A percentile compares a stretch with the other conserved stretches of the same genome.
Conservation (phyloP, 2,329 filamentous ascomycete genomes). For the Aspergillus floridensis region DNA sequence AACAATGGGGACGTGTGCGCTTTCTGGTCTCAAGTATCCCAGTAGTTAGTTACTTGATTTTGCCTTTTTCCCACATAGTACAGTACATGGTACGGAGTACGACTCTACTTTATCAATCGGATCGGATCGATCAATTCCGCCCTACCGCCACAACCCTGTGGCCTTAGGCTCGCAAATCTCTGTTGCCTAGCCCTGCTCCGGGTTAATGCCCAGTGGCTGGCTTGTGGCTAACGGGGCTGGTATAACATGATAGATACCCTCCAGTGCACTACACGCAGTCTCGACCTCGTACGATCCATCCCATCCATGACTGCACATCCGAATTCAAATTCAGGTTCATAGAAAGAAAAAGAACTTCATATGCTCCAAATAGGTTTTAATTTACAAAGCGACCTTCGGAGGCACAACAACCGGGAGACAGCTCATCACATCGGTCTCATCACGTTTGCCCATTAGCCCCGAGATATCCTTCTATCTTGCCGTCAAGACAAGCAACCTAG, state of each 20-base stretch:
- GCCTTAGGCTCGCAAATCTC: constrained; percentile 7
- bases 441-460: constrained; percentile 26
- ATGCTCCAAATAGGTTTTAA: constrained; percentile 28
- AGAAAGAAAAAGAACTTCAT: constrained; percentile 19
- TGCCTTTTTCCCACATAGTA: no score
- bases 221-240: no score
- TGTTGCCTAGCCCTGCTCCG: neutral
- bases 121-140: constrained; percentile 16
- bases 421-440: constrained; percentile 23
- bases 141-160: constrained; percentile 7
- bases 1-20: neutral
- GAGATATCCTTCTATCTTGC: constrained; percentile 28
- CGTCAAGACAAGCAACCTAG: constrained; percentile 32
- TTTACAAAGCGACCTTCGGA: constrained; percentile 26
- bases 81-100: no score
- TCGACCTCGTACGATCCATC: neutral
- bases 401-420: constrained; percentile 16
- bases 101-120: neutral
- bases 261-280: neutral
- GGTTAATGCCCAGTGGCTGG: neutral
- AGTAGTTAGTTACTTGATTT: no score
- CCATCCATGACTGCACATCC: neutral
- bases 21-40: no score
- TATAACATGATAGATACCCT: neutral
- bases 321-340: constrained; percentile 3